phyloP scores from a whole-genome alignment of 164 flowering plant genomes.

The Berberis vulgaris region DNA sequence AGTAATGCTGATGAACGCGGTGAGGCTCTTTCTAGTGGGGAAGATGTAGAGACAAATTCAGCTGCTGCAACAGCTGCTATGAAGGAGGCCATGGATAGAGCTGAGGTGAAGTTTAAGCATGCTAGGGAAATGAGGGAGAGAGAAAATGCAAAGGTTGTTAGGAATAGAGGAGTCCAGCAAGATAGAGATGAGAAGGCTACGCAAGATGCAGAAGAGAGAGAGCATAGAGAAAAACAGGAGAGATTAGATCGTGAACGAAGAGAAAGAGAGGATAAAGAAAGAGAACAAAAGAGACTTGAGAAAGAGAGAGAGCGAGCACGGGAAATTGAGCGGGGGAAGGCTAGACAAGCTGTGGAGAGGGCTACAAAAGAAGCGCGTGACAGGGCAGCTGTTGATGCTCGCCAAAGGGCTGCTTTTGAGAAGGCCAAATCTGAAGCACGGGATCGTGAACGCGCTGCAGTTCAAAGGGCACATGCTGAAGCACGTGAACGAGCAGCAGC shows the following conservation, averaged over 20 bases:
- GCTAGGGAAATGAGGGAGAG: slow-evolving; percentile 80
- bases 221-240: slow-evolving; percentile 50
- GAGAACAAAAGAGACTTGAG: slow-evolving; percentile 48
- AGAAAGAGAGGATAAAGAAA: slow-evolving; percentile 66
- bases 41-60: slow-evolving; percentile 41
- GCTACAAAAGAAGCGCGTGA: slow-evolving; percentile 82
- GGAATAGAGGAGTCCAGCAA: slow-evolving; percentile 43
- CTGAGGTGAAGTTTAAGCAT: slow-evolving; percentile 83
- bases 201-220: slow-evolving; percentile 44
- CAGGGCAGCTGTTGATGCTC: slow-evolving; percentile 65
- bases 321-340: slow-evolving; percentile 47
- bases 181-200: slow-evolving; percentile 41
- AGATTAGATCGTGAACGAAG: slow-evolving; percentile 44
- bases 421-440: slow-evolving; percentile 57
- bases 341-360: slow-evolving; percentile 84
- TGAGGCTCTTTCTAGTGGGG: slow-evolving; percentile 41
- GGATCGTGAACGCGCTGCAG: slow-evolving; percentile 76
- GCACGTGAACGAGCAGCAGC: slow-evolving; percentile 87
- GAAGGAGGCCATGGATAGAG: slow-evolving; percentile 87
- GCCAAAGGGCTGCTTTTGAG: slow-evolving; percentile 52
- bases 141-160: slow-evolving; percentile 49
- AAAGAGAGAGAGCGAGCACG: slow-evolving; percentile 37
- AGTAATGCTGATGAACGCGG: slow-evolving; percentile 30
- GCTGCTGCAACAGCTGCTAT: slow-evolving; percentile 74
- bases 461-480: slow-evolving; percentile 85